A percentile compares a stretch with the other conserved stretches of the same genome.
Evolutionary conservation across 768 basidiomycete species (phyloP).

Genomic region (Hygrophorus russula): DNA sequence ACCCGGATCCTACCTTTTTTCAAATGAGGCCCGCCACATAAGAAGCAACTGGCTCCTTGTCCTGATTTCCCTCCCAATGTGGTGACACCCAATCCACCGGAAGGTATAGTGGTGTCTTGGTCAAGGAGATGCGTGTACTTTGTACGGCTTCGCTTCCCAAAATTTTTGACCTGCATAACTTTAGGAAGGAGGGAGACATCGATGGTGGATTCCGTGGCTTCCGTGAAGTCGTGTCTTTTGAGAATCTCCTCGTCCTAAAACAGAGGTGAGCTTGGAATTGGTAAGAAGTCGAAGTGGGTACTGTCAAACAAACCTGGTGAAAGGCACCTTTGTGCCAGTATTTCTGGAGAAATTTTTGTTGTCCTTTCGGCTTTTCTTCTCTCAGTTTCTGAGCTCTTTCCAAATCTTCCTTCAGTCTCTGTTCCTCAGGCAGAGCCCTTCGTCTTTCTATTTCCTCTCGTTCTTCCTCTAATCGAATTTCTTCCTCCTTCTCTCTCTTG

Average conservation of each 20-base stretch:
- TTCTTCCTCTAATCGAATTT: slow-evolving; percentile 70
- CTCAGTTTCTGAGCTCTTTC: slow-evolving; percentile 75
- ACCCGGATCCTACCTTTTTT: slow-evolving; percentile 79
- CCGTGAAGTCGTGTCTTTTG: slow-evolving; percentile 73
- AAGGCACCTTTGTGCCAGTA: slow-evolving; percentile 99
- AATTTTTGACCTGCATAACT: slow-evolving; percentile 96
- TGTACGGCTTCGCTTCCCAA: slow-evolving; percentile 83
- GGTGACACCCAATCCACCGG: slow-evolving; percentile 59
- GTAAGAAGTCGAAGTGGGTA: neutral
- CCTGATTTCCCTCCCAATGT: slow-evolving; percentile 44
- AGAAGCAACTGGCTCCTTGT: slow-evolving; percentile 71
- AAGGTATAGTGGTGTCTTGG: slow-evolving; percentile 72
- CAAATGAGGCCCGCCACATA: slow-evolving; percentile 89
- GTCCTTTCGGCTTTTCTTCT: slow-evolving; percentile 82
- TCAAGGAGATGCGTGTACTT: slow-evolving; percentile 96
- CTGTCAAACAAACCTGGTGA: slow-evolving; percentile 56
- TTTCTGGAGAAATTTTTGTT: slow-evolving; percentile 91
- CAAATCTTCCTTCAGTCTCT: slow-evolving; percentile 84
- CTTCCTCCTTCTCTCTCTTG: slow-evolving; percentile 88
- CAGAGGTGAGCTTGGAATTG: neutral
- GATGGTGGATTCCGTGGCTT: slow-evolving; percentile 78
- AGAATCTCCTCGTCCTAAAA: slow-evolving; percentile 81
- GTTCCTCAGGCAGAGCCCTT: slow-evolving; percentile 86
- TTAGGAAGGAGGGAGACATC: slow-evolving; percentile 85
- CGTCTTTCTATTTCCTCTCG: slow-evolving; percentile 86